phyloP scores from a whole-genome alignment of 768 basidiomycete genomes.

The Rossbeevera mucosa region DNA sequence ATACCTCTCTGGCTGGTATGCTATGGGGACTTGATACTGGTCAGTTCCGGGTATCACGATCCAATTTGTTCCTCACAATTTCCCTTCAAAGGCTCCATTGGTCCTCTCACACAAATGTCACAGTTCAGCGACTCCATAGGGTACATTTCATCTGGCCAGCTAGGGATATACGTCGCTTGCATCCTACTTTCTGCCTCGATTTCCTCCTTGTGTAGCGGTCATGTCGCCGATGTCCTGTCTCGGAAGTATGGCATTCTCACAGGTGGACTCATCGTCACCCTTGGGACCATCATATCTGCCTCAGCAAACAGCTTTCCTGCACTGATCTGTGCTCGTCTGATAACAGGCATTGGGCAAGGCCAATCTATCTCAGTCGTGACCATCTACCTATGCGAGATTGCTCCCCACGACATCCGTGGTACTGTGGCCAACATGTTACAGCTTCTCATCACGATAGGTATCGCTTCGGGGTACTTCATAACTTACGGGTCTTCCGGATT shows the following conservation, averaged over 20 bases:
- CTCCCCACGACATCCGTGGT: constrained; percentile 40
- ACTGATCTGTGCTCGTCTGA: constrained; percentile 41
- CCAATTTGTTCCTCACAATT: neutral
- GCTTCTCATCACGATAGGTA: constrained; percentile 41
- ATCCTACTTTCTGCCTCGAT: constrained; percentile 41
- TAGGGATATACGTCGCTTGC: constrained; percentile 42
- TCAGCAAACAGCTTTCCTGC: constrained; percentile 32
- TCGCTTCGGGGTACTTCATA: constrained; percentile 33
- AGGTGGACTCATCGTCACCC: constrained; percentile 39
- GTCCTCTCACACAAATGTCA: constrained; percentile 44
- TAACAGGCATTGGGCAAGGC: constrained; percentile 46
- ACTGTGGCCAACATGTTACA: constrained; percentile 39
- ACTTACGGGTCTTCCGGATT: constrained; percentile 24
- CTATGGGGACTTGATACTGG: constrained; percentile 32
- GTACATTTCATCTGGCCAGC: constrained; percentile 32
- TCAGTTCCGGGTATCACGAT: neutral
- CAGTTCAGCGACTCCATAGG: constrained; percentile 39
- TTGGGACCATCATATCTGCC: constrained; percentile 39
- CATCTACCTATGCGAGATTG: constrained; percentile 39
- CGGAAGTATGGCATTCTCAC: constrained; percentile 42
- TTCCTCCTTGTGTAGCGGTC: constrained; percentile 38
- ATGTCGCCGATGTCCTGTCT: constrained; percentile 43
- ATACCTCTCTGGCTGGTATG: constrained; percentile 26
- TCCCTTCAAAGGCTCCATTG: constrained; percentile 30
- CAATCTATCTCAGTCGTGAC: constrained; percentile 41